Evolutionary conservation across 2,329 filamentous ascomycete species (phyloP), one percentile per base, ranked within the genome.

Genomic region (Plenodomus lindquistii): DNA sequence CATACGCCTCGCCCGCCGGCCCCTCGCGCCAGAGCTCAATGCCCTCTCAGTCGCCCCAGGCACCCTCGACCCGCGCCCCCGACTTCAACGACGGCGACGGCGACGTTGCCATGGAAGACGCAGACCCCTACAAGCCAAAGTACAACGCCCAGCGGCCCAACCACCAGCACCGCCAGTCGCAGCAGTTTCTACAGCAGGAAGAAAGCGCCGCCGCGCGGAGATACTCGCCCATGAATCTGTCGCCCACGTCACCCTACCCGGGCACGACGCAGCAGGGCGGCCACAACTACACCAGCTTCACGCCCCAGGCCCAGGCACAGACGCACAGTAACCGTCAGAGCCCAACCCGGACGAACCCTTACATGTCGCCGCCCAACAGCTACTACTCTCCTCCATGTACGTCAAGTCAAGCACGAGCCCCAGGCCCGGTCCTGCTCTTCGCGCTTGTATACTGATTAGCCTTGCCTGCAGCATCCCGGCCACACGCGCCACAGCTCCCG

Each of bases 151-250:
- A 91, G 75, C 85, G 89, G 60, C 85, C 89, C 37, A 85, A 85
- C 72, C 88, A 91, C 69, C 86, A 91, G 69, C 85, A 91, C 65
- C 85, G 93, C 60, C 79, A 85, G 51, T 90, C 83, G 54, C 84
- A 91, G 62, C 87, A 93, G 71, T 88, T 87, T 59, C 75, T 85
- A 39, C 78, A 86, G 42, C 60, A 66, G 86, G 89, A 93, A 66
- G 85, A 89, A 50, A 94, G 91, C 37, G 81, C 89, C 42, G 90
- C 91, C 48, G 89, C 91, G 50, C 89, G 95, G 72, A 85, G 92
- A 69, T 97, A 97, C 75, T 97, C 93, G 39, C 94, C 93, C 56
- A 97, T 97, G 92, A 93, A 96, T 71, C 78, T 95, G 52, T 91
- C 91, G 52, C 89, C 91, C 35, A 85, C 87, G 27, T 87, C 89